A percentile compares a stretch with the other conserved stretches of the same genome.
phyloP scores from a whole-genome alignment of 345 rosid species.

The Eucalyptus urophylla region DNA sequence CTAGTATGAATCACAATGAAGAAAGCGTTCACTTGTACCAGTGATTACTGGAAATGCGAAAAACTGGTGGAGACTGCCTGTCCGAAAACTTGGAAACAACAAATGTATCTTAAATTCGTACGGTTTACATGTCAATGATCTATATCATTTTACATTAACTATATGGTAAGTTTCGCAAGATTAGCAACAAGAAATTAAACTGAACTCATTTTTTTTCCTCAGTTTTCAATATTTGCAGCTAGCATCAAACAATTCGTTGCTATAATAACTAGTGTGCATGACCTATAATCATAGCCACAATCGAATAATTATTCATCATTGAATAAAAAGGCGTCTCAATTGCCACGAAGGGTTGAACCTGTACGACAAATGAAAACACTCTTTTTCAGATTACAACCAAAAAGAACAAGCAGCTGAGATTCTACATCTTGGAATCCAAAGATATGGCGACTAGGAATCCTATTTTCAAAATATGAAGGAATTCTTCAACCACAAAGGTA shows the following conservation, averaged over 20 bases:
- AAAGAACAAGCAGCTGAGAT: background rate
- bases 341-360: background rate
- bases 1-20: background rate
- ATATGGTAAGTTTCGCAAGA: background rate
- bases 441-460: background rate
- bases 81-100: background rate
- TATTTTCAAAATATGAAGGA: no score
- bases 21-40: no score
- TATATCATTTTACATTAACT: background rate
- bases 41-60: background rate
- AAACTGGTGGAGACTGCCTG: background rate
- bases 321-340: no score
- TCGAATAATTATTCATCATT: no score
- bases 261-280: no score
- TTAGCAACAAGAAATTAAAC: background rate
- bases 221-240: no score
- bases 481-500: no score
- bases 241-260: no score
- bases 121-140: background rate
- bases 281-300: no score
- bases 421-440: background rate
- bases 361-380: fast-evolving
- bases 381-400: background rate
- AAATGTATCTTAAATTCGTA: background rate
- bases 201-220: background rate